These are phyloP conservation scores for Mycena filopes DNA, from an alignment of 768 basidiomycete genomes.

Conservation along the genomic window DNA sequence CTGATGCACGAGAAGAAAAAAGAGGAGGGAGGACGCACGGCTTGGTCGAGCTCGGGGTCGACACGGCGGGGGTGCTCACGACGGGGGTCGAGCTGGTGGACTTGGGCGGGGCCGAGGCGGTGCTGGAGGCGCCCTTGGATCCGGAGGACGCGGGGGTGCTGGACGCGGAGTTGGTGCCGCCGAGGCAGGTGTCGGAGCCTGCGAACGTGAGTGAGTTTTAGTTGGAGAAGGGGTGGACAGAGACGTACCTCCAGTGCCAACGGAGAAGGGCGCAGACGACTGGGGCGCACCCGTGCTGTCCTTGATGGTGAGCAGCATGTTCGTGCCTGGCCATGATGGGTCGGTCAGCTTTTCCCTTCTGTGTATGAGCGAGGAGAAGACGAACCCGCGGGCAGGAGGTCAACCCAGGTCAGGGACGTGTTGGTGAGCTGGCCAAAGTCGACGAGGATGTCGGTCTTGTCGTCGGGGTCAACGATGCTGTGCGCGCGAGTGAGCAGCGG, in stretches of 20 bases:
- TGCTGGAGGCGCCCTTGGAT: neutral
- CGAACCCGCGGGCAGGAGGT: constrained; percentile 10
- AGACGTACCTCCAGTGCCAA: constrained; percentile 5
- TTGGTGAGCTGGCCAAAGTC: constrained; percentile 12
- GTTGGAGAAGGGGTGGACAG: neutral
- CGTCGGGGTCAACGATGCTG: constrained; percentile 16
- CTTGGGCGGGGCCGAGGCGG: neutral
- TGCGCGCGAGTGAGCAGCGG: neutral
- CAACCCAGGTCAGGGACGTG: constrained; percentile 21
- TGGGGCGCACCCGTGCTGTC: constrained; percentile 16
- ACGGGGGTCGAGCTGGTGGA: neutral
- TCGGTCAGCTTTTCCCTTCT: too few relatives aligned
- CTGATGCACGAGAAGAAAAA: neutral
- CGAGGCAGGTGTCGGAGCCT: constrained; percentile 13
- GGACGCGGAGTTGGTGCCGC: neutral
- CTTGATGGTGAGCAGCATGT: constrained; percentile 18
- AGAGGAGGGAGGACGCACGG: neutral
- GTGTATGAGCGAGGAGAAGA: neutral
- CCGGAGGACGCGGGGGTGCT: neutral
- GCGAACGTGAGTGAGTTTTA: neutral
- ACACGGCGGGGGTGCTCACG: neutral
- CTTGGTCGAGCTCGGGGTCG: neutral
- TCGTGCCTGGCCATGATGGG: constrained; percentile 3
- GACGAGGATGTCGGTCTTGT: constrained; percentile 3
- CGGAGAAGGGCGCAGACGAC: constrained; percentile 6